Percentiles rank a stretch among this genome's conserved stretches.
Evolutionary conservation across 2,329 filamentous ascomycete genomes (phyloP).

Genomic region (Sphaerulina vaccinii): DNA sequence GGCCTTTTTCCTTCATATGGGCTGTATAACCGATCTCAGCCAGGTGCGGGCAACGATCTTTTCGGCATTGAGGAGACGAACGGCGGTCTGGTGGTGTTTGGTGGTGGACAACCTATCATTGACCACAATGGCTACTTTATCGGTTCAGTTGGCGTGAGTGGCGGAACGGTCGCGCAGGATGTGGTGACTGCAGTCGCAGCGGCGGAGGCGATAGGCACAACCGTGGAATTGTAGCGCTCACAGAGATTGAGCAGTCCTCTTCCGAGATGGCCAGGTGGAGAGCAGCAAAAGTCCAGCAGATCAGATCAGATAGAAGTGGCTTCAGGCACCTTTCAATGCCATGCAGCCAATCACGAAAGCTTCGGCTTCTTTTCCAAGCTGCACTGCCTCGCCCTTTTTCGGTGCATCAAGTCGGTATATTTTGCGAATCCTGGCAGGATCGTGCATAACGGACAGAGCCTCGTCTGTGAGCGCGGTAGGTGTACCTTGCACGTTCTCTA

Average conservation of each 20-base stretch:
- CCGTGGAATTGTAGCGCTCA: not conserved
- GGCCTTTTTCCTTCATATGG: conserved; percentile 30
- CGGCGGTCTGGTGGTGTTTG: conserved; percentile 33
- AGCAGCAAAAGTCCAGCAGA: not conserved
- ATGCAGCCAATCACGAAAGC: conserved; percentile 67
- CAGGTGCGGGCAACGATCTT: conserved; percentile 23
- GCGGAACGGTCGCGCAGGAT: conserved; percentile 33
- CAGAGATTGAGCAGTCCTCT: not conserved
- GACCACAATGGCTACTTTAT: conserved; percentile 31
- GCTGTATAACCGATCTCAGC: conserved; percentile 29
- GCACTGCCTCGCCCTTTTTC: conserved; percentile 33
- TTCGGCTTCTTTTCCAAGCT: conserved; percentile 56
- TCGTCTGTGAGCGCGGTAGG: conserved; percentile 62
- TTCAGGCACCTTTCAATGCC: conserved; percentile 64
- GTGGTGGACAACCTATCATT: conserved; percentile 32
- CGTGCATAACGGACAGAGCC: conserved; percentile 58
- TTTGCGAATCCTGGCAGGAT: conserved; percentile 71
- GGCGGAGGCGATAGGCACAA: conserved; percentile 7
- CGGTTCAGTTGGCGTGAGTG: conserved; percentile 33
- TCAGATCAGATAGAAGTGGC: not conserved
- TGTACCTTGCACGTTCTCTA: conserved; percentile 60
- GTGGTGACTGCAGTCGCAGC: conserved; percentile 11
- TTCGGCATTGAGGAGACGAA: conserved; percentile 32
- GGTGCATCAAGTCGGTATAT: conserved; percentile 75
- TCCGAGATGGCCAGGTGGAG: not conserved